Evolutionary conservation across 2,329 filamentous ascomycete genomes (phyloP), one percentile per base, ranked within the genome.

Genomic region (Corynespora cassiicola): DNA sequence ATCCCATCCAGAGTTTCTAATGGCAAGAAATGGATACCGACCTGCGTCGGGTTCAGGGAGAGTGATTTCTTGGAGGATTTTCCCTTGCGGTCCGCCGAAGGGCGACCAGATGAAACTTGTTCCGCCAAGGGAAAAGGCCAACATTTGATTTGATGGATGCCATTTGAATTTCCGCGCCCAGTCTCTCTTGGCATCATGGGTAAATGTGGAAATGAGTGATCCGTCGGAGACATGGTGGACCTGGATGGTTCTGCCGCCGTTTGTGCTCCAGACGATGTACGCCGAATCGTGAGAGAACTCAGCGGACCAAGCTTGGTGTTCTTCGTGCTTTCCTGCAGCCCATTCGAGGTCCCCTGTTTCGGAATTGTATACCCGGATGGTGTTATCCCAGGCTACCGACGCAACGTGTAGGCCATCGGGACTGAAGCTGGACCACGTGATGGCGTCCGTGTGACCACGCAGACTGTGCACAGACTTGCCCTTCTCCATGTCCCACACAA

Each of bases 351-450:
- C 36, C 3, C 58, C 57, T 6, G 51, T 52, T 3, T 15, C 15
- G n/a, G 18, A 42, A 12, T 40, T 47, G 32, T 56, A 57, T 52
- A 63, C 53, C n/a, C 56, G 55, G 29, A 65, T 20, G 7, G 52
- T 54, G 2, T 58, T 58, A 29, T 63, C 58, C 56, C 53, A 61
- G 15, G 61, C 52, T 10, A 61, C 46, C 2, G 52, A 57, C 4
- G 58, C 57, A 31, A 63, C 44, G 22, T 48, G 32, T 24, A 45
- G 22, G 11, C 40, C 30, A 20, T 64, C 25, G 2, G 60, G 54
- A 25, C 57, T 65, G 29, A 59, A 53, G 3, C 44, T 50, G 16
- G 48, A 42, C 57, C 58, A 63, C 47, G 54, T 50, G 25, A 64
- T 58, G 7, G 40, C 36, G 26, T 62, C 55, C 7, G 52, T 62